Base-by-base conservation (phyloP, 2,329 filamentous ascomycete genomes). In the Fusarium mundagurra region DNA sequence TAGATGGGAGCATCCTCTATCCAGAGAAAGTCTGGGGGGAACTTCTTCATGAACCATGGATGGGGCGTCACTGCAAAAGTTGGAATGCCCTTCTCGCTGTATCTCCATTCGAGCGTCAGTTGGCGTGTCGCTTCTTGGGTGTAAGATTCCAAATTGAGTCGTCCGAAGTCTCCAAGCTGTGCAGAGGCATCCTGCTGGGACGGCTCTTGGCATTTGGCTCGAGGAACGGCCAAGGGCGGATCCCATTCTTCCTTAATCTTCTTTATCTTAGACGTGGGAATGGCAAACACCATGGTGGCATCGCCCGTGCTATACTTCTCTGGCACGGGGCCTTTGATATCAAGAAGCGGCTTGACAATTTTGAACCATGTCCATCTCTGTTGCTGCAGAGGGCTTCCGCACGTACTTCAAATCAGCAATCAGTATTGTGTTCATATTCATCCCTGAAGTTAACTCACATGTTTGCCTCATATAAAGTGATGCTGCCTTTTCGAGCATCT, bases 301-400 rank as follows among this genome's bases (percentile, higher is more conserved):
- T 69, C 29, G 20, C 67, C 53, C n/a, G 72, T 55, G 27, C 59
- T 20, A 44, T 27, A n/a, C 29, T 69, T 61, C 17, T 50, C 41
- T 12, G 66, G 73, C 18, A 29, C 39, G 27, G 61, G 41, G 11
- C 62, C 64, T 17, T 36, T 34, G 16, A 48, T 61, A 16, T 58
- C 39, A 22, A 57, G 29, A 5, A 79, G 34, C 8, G 76, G 75
- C 54, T 76, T 79, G 39, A 48, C 47, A 41, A 79, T 77, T 31
- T 73, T 73, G 65, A 79, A 70, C 77, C 77, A 79, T 18, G 60
- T 57, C 77, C 77, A 79, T 5, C 36, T 72, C 24, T 67, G 71
- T 14, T 44, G 16, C 13, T 29, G n/a, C 27, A 24, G 38, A 11
- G 57, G 68, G 6, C 29, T 45, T 29, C 50, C 57, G 17, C 34